Evolutionary conservation across 768 basidiomycete species (phyloP), one percentile per base, ranked within the genome.

Genomic region (Nevesoporus exiguus): DNA sequence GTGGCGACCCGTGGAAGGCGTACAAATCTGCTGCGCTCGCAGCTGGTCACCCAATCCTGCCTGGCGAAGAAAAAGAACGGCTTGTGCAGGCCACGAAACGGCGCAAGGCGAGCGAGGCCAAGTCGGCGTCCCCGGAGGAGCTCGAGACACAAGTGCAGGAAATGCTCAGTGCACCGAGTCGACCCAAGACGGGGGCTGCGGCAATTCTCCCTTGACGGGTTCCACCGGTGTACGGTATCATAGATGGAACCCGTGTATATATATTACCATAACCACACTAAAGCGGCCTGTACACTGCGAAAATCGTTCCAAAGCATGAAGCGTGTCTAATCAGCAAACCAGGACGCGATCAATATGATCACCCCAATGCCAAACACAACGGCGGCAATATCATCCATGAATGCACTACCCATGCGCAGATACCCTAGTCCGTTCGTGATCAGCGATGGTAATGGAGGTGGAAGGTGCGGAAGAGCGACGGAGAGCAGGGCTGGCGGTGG

Each of bases 341-440:
- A 83, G 10, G 76, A 74, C 13, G 83, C 77, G 52, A 83, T 66
- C 62, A 79, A 73, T 7, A 88, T 69, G 24, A 86, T 71, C 55
- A 92, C 64, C 7, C 90, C 90, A 7, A 92, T 66, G 2, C 84
- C 87, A n/a, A 92, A 81, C 7, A 92, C 64, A 5, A 88, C 64
- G 1, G 80, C 81, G 2, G 88, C 80, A 0, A 93, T 67, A 60
- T 90, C 90, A 56, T 93, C 85, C 24, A 90, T 66, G 64, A 91
- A 80, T 24, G 80, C 64, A 1, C 81, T 78, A 8, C 78, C 81
- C 78, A 93, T 82, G 54, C 82, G 81, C 24, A 86, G 53, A 71
- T 92, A 91, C 56, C 82, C 85, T 55, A 88, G 64, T 2, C 74
- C 76, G 54, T 83, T 83, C 45, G 80, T 73, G 55, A 91, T 79